Evolutionary conservation across 1,284 basidiomycete species (phyloP).

Genomic region (Austroboletus novae-zelandiae): DNA sequence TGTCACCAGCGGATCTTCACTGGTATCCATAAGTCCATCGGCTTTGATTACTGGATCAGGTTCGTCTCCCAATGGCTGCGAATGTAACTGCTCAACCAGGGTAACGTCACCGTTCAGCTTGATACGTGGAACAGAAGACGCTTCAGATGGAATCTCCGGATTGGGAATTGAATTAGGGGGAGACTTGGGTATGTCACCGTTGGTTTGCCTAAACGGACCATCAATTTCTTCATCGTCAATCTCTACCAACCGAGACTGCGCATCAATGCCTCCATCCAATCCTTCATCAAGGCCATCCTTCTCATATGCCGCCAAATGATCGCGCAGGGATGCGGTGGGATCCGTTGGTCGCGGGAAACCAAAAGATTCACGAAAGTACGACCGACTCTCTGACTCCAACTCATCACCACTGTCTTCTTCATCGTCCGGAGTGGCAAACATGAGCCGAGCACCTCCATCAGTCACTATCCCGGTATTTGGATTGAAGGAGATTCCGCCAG

Average conservation of each 20-base stretch:
- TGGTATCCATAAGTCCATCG: conserved; percentile 73
- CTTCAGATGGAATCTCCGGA: conserved; percentile 39
- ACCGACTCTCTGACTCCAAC: conserved; percentile 35
- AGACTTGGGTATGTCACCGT: conserved; percentile 20
- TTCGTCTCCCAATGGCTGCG: conserved; percentile 58
- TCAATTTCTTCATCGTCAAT: conserved; percentile 31
- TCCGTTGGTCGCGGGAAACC: conserved; percentile 44
- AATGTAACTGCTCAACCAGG: conserved; percentile 50
- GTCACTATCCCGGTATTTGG: conserved; percentile 48
- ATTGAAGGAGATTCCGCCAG: conserved; percentile 57
- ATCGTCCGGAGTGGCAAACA: conserved; percentile 58
- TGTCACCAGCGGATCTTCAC: conserved; percentile 64
- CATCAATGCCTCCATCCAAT: conserved; percentile 22
- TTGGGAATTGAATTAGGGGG: conserved; percentile 10
- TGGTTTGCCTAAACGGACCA: conserved; percentile 32
- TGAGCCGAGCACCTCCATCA: conserved; percentile 45
- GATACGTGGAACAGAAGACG: conserved; percentile 43
- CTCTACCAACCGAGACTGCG: conserved; percentile 23
- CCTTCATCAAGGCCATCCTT: conserved; percentile 36
- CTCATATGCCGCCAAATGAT: conserved; percentile 62
- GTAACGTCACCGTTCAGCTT: conserved; percentile 45
- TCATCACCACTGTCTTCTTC: conserved; percentile 58
- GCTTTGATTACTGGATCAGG: conserved; percentile 54
- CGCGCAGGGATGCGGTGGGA: conserved; percentile 54
- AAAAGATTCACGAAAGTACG: conserved; percentile 49